Conservation (phyloP, 805 yeast genomes). For the Debaryomyces tyrocola region DNA sequence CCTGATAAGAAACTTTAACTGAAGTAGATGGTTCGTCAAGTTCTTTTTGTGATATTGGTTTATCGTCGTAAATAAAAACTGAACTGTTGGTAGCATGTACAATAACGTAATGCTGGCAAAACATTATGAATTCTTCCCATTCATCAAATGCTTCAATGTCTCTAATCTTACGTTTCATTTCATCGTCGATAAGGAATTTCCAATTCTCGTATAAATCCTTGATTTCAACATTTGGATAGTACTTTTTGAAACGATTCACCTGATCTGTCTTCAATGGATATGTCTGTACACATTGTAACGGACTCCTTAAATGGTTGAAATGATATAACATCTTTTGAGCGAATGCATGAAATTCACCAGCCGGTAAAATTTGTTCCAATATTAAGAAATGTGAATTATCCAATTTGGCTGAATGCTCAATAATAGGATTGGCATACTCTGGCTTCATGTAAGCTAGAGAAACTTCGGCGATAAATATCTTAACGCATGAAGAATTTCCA, state of each 20-base stretch:
- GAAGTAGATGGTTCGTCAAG: background rate
- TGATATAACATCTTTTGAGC: slow-evolving; percentile 74
- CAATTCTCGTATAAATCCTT: slow-evolving; percentile 60
- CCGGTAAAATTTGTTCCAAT: slow-evolving; percentile 71
- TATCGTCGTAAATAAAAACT: slow-evolving; percentile 11
- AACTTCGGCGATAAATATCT: slow-evolving; percentile 76
- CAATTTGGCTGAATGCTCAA: slow-evolving; percentile 46
- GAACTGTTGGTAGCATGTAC: slow-evolving; percentile 58
- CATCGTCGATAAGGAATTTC: slow-evolving; percentile 41
- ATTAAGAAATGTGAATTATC: slow-evolving; percentile 60
- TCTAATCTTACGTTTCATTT: slow-evolving; percentile 41
- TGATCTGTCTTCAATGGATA: slow-evolving; percentile 58
- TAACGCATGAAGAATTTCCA: slow-evolving; percentile 32
- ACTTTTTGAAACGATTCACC: slow-evolving; percentile 47
- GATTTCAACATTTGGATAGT: slow-evolving; percentile 50
- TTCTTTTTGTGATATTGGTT: slow-evolving; percentile 2
- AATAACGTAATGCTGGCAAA: slow-evolving; percentile 72
- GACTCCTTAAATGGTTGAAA: slow-evolving; percentile 63
- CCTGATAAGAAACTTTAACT: slow-evolving; percentile 2
- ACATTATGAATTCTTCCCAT: slow-evolving; percentile 76
- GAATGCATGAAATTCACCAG: slow-evolving; percentile 63
- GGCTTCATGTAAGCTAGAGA: slow-evolving; percentile 80
- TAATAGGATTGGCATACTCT: slow-evolving; percentile 60
- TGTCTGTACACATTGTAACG: slow-evolving; percentile 59
- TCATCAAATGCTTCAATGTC: slow-evolving; percentile 74